These are phyloP conservation scores for Pythium coloratum DNA, from an alignment of 352 stramenopile species.

Conservation along the genomic window DNA sequence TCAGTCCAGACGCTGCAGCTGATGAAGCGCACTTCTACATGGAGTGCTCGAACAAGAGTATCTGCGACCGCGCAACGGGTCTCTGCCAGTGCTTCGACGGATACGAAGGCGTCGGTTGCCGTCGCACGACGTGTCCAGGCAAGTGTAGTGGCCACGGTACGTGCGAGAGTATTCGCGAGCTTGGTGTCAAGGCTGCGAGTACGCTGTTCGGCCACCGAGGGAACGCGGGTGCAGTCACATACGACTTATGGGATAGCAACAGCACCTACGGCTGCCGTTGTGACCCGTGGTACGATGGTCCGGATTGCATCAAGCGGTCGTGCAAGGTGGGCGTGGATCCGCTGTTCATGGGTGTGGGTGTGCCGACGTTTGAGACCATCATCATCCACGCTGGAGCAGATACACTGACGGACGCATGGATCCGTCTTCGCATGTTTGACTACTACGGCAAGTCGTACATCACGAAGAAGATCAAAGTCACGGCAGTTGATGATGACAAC, in stretches of 20 bases:
- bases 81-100: constrained; percentile 89
- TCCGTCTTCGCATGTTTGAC: constrained; percentile 66
- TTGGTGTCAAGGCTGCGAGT: constrained; percentile 47
- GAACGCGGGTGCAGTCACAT: constrained; percentile 26
- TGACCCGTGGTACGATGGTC: constrained; percentile 83
- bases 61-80: constrained; percentile 86
- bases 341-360: constrained; percentile 47
- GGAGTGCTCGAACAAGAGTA: constrained; percentile 94
- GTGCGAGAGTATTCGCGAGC: constrained; percentile 66
- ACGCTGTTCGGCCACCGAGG: constrained; percentile 42
- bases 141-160: constrained; percentile 72
- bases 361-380: constrained; percentile 48
- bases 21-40: constrained; percentile 90
- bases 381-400: constrained; percentile 39
- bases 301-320: constrained; percentile 71
- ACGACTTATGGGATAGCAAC: constrained; percentile 84
- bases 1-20: constrained; percentile 39
- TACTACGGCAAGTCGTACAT: constrained; percentile 69
- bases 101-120: constrained; percentile 88
- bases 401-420: constrained; percentile 13
- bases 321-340: constrained; percentile 78
- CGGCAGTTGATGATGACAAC: constrained; percentile 15
- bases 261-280: constrained; percentile 87
- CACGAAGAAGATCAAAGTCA: constrained; percentile 47
- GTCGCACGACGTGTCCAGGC: constrained; percentile 69